Conservation (phyloP, 1,284 basidiomycete genomes). For the Mrakiaceae sp. region DNA sequence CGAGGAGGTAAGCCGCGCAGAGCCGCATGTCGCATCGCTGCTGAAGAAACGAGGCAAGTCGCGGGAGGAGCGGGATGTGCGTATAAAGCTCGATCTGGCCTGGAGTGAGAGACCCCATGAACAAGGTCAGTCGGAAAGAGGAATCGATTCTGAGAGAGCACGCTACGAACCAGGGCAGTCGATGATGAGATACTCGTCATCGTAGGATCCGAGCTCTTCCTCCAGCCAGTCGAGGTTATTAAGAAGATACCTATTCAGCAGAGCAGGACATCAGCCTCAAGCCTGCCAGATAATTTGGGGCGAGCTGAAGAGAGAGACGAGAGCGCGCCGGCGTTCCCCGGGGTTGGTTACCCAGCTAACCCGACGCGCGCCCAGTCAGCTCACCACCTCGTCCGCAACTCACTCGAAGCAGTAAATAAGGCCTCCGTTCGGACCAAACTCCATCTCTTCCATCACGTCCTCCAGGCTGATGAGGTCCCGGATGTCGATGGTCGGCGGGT, state of each 20-base stretch:
- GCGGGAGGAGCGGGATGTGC: conserved; percentile 90
- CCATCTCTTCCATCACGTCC: conserved; percentile 93
- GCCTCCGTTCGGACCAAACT: conserved; percentile 93
- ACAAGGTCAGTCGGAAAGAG: neutral
- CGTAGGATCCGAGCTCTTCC: conserved; percentile 85
- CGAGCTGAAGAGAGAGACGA: neutral
- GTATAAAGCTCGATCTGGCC: conserved; percentile 99
- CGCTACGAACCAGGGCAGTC: conserved; percentile 79
- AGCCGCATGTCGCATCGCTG: conserved; percentile 61
- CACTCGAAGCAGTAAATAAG: conserved; percentile 99
- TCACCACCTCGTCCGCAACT: conserved; percentile 35
- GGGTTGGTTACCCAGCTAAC: too few species aligned
- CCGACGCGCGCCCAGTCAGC: too few species aligned
- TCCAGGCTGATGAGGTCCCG: conserved; percentile 83
- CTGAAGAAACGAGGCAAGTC: conserved; percentile 54
- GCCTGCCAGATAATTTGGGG: neutral
- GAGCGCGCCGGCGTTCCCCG: too few species aligned
- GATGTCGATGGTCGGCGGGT: conserved; percentile 88
- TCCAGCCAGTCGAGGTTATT: conserved; percentile 99
- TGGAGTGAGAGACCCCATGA: conserved; percentile 26
- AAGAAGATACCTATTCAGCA: conserved; percentile 63
- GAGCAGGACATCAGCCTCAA: neutral
- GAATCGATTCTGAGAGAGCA: neutral
- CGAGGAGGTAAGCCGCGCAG: conserved; percentile 81
- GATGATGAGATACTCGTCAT: conserved; percentile 94